phyloP scores from a whole-genome alignment of 768 basidiomycete genomes.

The Rhodotorula diobovata region DNA sequence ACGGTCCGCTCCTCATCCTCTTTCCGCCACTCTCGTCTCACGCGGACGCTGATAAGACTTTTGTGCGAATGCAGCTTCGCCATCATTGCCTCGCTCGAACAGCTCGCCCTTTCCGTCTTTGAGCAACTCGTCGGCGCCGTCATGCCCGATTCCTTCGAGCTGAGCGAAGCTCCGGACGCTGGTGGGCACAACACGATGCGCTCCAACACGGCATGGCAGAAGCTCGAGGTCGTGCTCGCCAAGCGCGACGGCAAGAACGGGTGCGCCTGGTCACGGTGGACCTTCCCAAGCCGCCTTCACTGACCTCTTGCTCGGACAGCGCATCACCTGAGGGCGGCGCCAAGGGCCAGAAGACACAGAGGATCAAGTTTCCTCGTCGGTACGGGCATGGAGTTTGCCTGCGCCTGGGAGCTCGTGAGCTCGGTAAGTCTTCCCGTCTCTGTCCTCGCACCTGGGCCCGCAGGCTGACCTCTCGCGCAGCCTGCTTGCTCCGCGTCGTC shows the following conservation, averaged over 20 bases:
- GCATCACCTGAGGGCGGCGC: not conserved
- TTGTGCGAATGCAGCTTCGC: constrained; percentile 21
- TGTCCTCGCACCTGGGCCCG: not conserved
- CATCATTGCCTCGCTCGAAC: constrained; percentile 32
- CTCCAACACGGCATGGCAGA: not conserved
- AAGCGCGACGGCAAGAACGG: not conserved
- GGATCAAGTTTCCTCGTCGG: constrained; percentile 15
- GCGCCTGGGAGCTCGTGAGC: constrained; percentile 11
- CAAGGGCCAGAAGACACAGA: not conserved
- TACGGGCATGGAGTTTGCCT: constrained; percentile 10
- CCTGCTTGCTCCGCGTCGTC: constrained; percentile 64
- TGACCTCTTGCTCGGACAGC: not conserved
- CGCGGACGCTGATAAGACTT: too few species aligned
- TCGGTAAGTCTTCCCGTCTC: constrained; percentile 1
- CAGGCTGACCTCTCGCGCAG: constrained; percentile 47
- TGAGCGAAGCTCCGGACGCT: not conserved
- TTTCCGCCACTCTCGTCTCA: too few species aligned
- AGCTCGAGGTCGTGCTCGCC: not conserved
- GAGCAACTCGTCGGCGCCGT: constrained; percentile 11
- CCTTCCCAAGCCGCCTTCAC: not conserved
- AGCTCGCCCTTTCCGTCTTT: constrained; percentile 27
- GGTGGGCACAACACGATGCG: not conserved
- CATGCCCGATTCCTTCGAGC: not conserved
- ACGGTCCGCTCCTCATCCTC: not conserved
- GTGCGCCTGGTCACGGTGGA: not conserved